Conservation (phyloP, 305 asterid species). For the Withania somnifera region DNA sequence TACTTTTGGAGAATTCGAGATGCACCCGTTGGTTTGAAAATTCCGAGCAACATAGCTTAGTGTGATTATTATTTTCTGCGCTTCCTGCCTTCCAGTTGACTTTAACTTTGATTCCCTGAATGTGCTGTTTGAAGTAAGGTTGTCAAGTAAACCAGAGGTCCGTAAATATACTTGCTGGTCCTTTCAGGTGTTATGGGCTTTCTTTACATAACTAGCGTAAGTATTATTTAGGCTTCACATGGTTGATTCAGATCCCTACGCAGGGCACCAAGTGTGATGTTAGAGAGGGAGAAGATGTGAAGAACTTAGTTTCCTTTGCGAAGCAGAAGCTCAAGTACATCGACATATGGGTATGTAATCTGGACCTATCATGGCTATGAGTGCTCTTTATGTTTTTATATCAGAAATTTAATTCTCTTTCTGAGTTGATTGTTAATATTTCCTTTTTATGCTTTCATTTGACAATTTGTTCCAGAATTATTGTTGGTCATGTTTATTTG, state of each 20-base stretch:
- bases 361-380: background rate
- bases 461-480: background rate
- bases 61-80: background rate
- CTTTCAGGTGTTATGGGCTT: background rate
- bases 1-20: no score
- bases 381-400: background rate
- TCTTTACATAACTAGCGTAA: background rate
- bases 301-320: constrained; percentile 69
- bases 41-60: no score
- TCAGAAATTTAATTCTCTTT: background rate
- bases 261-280: constrained; percentile 96
- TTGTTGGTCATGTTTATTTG: no score
- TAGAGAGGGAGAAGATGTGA: constrained; percentile 61
- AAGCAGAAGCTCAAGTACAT: constrained; percentile 58
- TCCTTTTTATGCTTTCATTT: background rate
- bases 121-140: background rate
- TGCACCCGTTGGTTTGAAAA: no score
- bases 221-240: background rate
- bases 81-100: background rate
- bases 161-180: background rate
- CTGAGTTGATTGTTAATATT: background rate
- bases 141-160: background rate
- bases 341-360: constrained; percentile 73
- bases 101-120: background rate
- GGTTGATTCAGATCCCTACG: constrained; percentile 11